Evolutionary conservation across 1,284 basidiomycete species (phyloP).

Genomic region (Cryptococcus sp.): DNA sequence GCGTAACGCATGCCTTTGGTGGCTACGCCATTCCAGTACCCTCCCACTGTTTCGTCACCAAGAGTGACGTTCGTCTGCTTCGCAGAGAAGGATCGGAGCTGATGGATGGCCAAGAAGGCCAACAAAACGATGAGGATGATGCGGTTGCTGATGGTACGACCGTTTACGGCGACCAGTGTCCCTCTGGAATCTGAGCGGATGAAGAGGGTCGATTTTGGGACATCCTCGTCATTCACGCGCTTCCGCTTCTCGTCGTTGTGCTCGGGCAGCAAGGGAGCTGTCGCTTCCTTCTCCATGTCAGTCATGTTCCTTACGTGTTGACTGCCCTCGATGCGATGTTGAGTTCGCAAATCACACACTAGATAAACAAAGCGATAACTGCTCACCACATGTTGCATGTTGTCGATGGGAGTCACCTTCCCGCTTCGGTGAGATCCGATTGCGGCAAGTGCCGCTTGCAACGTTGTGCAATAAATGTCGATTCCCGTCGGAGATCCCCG

Average conservation of each 20-base stretch:
- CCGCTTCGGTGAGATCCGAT: too few species aligned
- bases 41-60: neutral
- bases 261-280: constrained; percentile 2
- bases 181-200: neutral
- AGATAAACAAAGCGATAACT: too few species aligned
- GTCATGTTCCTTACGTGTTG: neutral
- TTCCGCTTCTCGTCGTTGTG: neutral
- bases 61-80: too few species aligned
- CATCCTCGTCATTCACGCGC: neutral
- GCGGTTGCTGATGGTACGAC: neutral
- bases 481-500: too few species aligned
- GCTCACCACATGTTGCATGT: too few species aligned
- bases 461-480: too few species aligned
- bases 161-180: too few species aligned
- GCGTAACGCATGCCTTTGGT: constrained; percentile 22
- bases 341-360: too few species aligned
- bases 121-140: neutral
- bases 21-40: constrained; percentile 22
- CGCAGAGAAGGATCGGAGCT: neutral
- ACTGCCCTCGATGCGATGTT: neutral
- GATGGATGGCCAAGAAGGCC: neutral
- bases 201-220: neutral
- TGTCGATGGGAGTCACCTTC: too few species aligned
- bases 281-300: neutral
- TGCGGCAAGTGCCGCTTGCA: too few species aligned